Evolutionary conservation across 31 red algal genomes (phyloP).

Genomic region (Porphyra umbilicalis): DNA sequence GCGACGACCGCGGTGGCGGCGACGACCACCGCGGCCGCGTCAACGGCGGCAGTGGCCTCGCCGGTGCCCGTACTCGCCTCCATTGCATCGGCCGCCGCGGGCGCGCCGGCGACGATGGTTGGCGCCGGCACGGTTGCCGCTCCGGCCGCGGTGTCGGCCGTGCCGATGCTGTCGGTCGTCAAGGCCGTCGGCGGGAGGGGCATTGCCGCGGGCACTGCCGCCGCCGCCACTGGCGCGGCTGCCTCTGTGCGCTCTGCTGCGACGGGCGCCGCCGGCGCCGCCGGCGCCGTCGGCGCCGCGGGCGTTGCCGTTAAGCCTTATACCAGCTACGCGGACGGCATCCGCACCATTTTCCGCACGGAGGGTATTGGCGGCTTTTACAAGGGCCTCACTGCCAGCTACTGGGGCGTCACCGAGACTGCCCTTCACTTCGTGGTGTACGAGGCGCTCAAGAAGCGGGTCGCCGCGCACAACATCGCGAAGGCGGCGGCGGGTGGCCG

Average conservation of each 20-base stretch:
- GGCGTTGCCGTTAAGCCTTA: conserved; percentile 25
- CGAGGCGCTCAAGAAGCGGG: conserved; percentile 28
- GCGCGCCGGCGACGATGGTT: background rate
- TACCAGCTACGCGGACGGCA: conserved; percentile 60
- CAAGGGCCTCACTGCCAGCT: conserved; percentile 45
- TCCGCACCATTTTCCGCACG: conserved; percentile 66
- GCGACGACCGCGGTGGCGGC: background rate
- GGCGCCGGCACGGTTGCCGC: background rate
- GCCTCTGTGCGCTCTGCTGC: background rate
- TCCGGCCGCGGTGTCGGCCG: background rate
- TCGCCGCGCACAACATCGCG: conserved; percentile 3
- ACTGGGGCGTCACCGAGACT: conserved; percentile 59
- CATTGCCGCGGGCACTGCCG: too few species aligned
- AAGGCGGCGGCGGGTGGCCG: background rate
- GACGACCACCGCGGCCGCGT: background rate
- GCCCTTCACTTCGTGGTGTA: conserved; percentile 67
- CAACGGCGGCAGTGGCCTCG: background rate
- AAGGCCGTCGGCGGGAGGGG: too few species aligned
- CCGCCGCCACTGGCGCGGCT: background rate
- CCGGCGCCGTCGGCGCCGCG: background rate
- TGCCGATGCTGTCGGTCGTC: background rate
- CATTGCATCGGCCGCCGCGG: background rate
- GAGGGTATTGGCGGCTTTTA: conserved; percentile 60
- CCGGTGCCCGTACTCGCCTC: background rate
- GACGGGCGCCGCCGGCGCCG: background rate